Evolutionary conservation across 1,139 yeast species (phyloP).

Genomic region (Taphrina communis): DNA sequence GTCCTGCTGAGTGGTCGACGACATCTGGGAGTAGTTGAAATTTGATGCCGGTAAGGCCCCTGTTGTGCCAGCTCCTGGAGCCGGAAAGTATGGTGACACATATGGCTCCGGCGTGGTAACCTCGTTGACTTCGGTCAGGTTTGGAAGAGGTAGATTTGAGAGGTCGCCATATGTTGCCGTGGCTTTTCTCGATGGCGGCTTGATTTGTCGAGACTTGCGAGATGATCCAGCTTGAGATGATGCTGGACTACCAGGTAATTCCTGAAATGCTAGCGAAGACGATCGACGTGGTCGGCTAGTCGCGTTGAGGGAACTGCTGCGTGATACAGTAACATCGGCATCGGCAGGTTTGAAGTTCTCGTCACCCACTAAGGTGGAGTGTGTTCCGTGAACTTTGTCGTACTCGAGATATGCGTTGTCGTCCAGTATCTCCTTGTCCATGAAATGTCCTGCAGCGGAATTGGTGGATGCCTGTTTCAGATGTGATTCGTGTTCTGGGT

Average conservation of each 20-base stretch:
- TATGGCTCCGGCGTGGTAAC: constrained; percentile 17
- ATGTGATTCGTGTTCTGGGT: constrained; percentile 28
- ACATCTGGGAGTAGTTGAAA: background rate
- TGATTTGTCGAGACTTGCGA: constrained; percentile 11
- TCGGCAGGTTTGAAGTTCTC: constrained; percentile 34
- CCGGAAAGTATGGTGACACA: constrained; percentile 38
- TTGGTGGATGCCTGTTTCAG: constrained; percentile 27
- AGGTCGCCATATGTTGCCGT: constrained; percentile 37
- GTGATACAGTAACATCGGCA: constrained; percentile 15
- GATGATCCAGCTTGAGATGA: background rate
- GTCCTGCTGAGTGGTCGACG: background rate
- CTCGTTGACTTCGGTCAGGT: constrained; percentile 21
- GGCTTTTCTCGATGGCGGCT: constrained; percentile 34
- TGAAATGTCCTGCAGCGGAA: constrained; percentile 31
- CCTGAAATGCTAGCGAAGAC: constrained; percentile 31
- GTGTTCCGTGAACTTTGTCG: constrained; percentile 29
- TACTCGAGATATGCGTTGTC: constrained; percentile 35
- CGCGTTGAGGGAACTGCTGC: constrained; percentile 4
- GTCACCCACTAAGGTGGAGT: constrained; percentile 34
- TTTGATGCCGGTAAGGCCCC: constrained; percentile 31
- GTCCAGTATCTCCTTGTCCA: constrained; percentile 32
- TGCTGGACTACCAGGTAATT: constrained; percentile 35
- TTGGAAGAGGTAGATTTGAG: constrained; percentile 19
- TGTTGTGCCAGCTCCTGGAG: constrained; percentile 40
- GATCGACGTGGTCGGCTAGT: constrained; percentile 27